These are phyloP conservation scores for Alternaria sp. DNA, from an alignment of 2,329 filamentous ascomycete species.

Conservation along the genomic window DNA sequence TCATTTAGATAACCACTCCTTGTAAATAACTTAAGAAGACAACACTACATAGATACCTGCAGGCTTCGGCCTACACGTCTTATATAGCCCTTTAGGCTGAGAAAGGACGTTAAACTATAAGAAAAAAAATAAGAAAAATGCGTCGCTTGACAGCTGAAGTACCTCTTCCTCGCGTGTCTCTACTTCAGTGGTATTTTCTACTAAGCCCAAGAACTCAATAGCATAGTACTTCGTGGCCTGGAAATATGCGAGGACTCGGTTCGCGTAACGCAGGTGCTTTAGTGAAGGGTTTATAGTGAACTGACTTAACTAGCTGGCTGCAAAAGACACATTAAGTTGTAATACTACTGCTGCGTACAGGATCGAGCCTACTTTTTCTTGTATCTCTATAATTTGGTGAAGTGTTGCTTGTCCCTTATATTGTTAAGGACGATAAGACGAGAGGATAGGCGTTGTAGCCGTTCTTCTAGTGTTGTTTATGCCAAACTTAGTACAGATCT, in stretches of 20 bases:
- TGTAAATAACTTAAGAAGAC: too few species aligned
- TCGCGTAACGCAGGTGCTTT: conserved; percentile 13
- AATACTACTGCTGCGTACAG: conserved; percentile 16
- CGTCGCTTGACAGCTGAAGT: neutral
- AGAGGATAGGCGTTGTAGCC: conserved; percentile 11
- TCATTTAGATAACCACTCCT: too few species aligned
- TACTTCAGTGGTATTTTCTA: conserved; percentile 5
- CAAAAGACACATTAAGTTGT: conserved; percentile 14
- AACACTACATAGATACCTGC: too few species aligned
- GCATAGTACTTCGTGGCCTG: conserved; percentile 12
- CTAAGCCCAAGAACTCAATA: conserved; percentile 11
- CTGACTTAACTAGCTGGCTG: conserved; percentile 11
- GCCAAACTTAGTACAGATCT: conserved; percentile 16
- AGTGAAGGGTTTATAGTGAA: conserved; percentile 14
- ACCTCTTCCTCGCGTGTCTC: conserved; percentile 9
- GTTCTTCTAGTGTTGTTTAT: conserved; percentile 7
- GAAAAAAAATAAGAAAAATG: too few species aligned
- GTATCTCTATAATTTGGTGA: conserved; percentile 14
- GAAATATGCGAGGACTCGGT: conserved; percentile 13
- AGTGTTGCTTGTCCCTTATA: neutral
- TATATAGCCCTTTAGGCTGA: too few species aligned
- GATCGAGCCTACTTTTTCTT: conserved; percentile 16
- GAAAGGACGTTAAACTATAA: too few species aligned
- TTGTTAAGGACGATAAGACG: conserved; percentile 10
- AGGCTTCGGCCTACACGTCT: too few species aligned